Base-by-base conservation (phyloP, 805 yeast species). In the Starmerella apicola region DNA sequence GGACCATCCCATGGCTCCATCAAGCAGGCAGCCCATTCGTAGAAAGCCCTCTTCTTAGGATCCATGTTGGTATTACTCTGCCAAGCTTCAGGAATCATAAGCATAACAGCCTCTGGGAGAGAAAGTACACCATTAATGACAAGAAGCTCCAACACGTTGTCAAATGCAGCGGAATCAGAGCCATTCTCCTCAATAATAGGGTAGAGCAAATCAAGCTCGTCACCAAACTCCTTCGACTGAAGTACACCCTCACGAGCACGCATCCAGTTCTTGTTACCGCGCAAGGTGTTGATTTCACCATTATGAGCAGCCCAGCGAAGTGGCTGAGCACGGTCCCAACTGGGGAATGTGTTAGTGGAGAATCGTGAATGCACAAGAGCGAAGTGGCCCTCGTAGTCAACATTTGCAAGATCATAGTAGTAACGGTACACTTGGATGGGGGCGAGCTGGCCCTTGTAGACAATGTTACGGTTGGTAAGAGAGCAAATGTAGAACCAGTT, bases 1-100 rank as follows among this genome's bases (percentile, higher is more conserved):
- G 98, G 98, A 50, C 98, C 98, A 65, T 88, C 98, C 98, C 98
- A 88, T 7, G 97, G 97, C 66, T 88, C 98, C 95, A 91, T 91
- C 50, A 88, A 66, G 65, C 96, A 85, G 10, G 97, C 95, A 35
- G 96, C 97, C 97, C 97, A 88, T 62, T 91, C 96, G 65, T 88
- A 88, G 63, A 93, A 88, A 1, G 97, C 96, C 54, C 72, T 76
- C 66, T 86, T 81, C 61, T 81, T 78, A 41, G 94, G 83, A 60
- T 88, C 95, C 81, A 88, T 85, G 48, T 71, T 62, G 38, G 55
- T 53, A 62, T 86, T 91, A 58, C 81, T 81, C 63, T 88, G 96
- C 91, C 95, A 85, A 4, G 97, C 96, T 64, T 88, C 98, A 26
- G 98, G 98, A 44, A 91, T 88, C 70, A 91, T 69, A 61, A 88